A percentile compares a stretch with the other conserved stretches of the same genome.
Conservation (phyloP, 2,329 filamentous ascomycete genomes). For the Paecilomyces formosus region DNA sequence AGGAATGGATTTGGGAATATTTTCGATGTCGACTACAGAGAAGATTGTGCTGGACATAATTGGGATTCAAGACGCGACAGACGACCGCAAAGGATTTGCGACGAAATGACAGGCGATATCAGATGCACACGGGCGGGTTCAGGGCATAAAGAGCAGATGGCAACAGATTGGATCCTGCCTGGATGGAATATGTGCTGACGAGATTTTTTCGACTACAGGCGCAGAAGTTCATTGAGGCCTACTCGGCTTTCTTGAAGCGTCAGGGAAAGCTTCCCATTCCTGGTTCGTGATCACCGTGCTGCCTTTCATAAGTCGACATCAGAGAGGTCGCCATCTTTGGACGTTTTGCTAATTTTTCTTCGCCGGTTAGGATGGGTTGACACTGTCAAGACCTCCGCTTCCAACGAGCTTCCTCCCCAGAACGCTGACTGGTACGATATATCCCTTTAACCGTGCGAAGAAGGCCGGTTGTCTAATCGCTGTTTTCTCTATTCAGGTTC, state of each 20-base stretch:
- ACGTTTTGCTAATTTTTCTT: not conserved
- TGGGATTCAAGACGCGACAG: not conserved
- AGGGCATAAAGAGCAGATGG: not conserved
- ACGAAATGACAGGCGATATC: not conserved
- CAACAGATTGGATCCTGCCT: not conserved
- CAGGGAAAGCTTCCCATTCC: constrained; percentile 64
- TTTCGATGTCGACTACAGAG: not conserved
- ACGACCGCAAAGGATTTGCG: not conserved
- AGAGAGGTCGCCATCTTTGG: not conserved
- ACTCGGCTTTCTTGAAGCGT: constrained; percentile 64
- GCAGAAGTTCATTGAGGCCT: constrained; percentile 62
- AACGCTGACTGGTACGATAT: constrained; percentile 89
- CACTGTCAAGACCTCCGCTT: constrained; percentile 95
- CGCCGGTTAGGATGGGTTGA: constrained; percentile 81
- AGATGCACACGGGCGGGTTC: not conserved
- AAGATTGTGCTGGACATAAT: not conserved
- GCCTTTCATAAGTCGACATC: not conserved
- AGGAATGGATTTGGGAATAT: not conserved
- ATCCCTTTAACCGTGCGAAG: not conserved
- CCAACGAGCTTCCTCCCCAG: constrained; percentile 97
- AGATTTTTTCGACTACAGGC: constrained; percentile 36
- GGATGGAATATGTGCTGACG: constrained; percentile 14
- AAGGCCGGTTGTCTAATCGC: not conserved
- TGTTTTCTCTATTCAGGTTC: constrained; percentile 43
- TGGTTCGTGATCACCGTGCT: constrained; percentile 42